Evolutionary conservation across 2,329 filamentous ascomycete species (phyloP).

Genomic region (Alternaria alternata): DNA sequence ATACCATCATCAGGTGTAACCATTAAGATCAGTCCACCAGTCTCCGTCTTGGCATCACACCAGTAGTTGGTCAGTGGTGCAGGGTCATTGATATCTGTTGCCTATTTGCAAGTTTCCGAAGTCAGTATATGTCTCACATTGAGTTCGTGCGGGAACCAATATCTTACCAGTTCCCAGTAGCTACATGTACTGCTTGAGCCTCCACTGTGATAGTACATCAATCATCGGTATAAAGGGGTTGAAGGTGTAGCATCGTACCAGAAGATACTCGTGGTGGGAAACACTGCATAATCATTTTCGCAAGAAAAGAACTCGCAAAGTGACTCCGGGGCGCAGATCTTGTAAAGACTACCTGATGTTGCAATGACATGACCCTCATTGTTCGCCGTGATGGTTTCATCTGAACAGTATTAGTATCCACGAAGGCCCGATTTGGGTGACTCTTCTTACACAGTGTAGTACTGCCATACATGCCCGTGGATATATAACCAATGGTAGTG

Average conservation of each 20-base stretch:
- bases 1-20: slow-evolving; percentile 16
- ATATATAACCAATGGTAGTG: slow-evolving; percentile 22
- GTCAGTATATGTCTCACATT: not conserved
- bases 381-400: slow-evolving; percentile 20
- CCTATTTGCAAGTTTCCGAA: not conserved
- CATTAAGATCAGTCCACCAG: slow-evolving; percentile 16
- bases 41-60: slow-evolving; percentile 19
- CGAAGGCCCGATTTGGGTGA: too few species aligned
- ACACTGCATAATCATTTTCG: slow-evolving; percentile 8
- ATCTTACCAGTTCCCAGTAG: slow-evolving; percentile 9
- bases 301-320: slow-evolving; percentile 22
- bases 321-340: slow-evolving; percentile 11
- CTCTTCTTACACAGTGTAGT: slow-evolving; percentile 19
- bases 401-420: slow-evolving; percentile 9
- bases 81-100: slow-evolving; percentile 18
- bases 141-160: not conserved
- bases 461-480: slow-evolving; percentile 10
- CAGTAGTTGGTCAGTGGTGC: slow-evolving; percentile 22
- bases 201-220: slow-evolving; percentile 7
- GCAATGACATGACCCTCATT: slow-evolving; percentile 14
- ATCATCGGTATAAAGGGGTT: not conserved
- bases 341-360: slow-evolving; percentile 16
- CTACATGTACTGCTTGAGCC: slow-evolving; percentile 17
- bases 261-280: slow-evolving; percentile 4
- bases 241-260: slow-evolving; percentile 10